Conservation (phyloP, 139 green algal species). For the Gonium pectorale region DNA sequence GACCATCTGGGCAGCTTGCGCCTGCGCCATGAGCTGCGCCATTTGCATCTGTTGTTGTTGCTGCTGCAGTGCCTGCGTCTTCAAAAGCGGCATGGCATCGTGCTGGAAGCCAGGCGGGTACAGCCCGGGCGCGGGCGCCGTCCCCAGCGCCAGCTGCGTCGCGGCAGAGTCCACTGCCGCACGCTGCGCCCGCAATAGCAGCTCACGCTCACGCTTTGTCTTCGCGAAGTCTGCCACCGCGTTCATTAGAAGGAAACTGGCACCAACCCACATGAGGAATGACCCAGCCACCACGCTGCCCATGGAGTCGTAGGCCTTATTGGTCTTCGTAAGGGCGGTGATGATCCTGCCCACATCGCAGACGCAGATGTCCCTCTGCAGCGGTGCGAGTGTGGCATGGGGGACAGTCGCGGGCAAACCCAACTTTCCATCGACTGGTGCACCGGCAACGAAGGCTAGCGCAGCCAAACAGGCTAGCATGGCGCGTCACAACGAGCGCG, state of each 20-base stretch:
- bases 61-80: neutral
- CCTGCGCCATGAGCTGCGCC: slow-evolving; percentile 36
- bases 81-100: slow-evolving; percentile 33
- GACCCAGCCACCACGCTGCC: slow-evolving; percentile 33
- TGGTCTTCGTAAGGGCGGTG: neutral
- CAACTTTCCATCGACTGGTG: no score
- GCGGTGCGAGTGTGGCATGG: no score
- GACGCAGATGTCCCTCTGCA: slow-evolving; percentile 24
- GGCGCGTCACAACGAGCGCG: no score
- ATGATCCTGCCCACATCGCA: neutral
- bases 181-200: slow-evolving; percentile 38
- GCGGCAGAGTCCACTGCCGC: slow-evolving; percentile 7
- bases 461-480: no score
- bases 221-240: slow-evolving; percentile 44
- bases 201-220: slow-evolving; percentile 45
- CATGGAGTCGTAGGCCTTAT: slow-evolving; percentile 34
- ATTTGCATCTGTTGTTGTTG: slow-evolving; percentile 42
- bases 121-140: neutral
- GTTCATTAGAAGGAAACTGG: slow-evolving; percentile 50
- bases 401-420: no score
- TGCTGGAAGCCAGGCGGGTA: neutral
- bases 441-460: no score
- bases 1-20: neutral
- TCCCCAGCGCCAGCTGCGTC: slow-evolving; percentile 17
- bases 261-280: slow-evolving; percentile 49